Base-by-base conservation (phyloP, 2,329 filamentous ascomycete species). In the Fusarium udum region DNA sequence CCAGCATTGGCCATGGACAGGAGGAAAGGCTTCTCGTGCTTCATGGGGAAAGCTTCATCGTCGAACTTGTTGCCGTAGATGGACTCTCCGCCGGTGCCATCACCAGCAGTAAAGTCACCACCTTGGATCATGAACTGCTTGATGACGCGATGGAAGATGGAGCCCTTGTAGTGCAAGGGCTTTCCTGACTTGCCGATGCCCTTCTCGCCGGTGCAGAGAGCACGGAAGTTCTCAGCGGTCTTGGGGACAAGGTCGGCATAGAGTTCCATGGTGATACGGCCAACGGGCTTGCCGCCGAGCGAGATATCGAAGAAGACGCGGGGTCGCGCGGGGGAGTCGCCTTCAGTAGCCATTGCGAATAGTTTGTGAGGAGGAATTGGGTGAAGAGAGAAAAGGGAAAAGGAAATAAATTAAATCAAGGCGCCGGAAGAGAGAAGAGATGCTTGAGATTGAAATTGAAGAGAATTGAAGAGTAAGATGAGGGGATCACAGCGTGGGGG, bases 1-100 rank as follows among this genome's bases (percentile, higher is more conserved):
- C 96, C 96, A 74, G 96, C 95, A 82, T 99, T 99, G 79, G 96
- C 96, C 96, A 99, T 99, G 81, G 93, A 97, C 71, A 99, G 88
- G 75, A 98, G 86, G 86, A 98, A 98, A 4, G 96, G 95, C 78
- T 92, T 93, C 78, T 97, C 93, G 81, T 99, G 96, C 88, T 97
- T 95, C 80, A 92, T 85, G 61, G 93, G 89, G 80, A 99, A 98
- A 83, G 97, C 97, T 88, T 99, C 95, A 79, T 99, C 95, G 78
- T 94, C 93, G 79, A 99, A 99, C 86, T 98, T 98, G 82, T 93
- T 93, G 80, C 95, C 95, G 81, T 98, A 99, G 83, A 99, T 98
- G 73, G 93, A 96, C 86, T 98, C 96, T 79, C 95, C 95, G 74
- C 95, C 95, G 32, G 95, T 98, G 75, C 95, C 96, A 81, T 98